Base-by-base conservation (phyloP, 768 basidiomycete genomes). In the Naganishia randhawae region DNA sequence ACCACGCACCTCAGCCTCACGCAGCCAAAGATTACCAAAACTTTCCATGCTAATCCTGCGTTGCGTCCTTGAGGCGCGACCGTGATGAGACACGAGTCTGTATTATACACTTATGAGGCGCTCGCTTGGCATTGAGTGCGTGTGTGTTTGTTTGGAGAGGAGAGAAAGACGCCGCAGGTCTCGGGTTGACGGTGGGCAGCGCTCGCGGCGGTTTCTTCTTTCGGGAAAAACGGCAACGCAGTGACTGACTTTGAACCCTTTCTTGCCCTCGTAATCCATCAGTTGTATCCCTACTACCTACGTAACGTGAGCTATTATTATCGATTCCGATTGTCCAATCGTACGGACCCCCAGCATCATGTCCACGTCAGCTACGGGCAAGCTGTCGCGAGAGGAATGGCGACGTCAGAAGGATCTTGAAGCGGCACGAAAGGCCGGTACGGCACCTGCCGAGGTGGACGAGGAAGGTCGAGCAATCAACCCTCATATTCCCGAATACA, bases 401-500 rank as follows among this genome's bases (percentile, higher is more conserved):
- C 86, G 94, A 53, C 86, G 91, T 29, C 91, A 95, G 80, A 96
- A 96, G 81, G 95, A 97, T 78, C 87, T 98, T 66, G 95, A 97
- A 80, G 95, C 95, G 5, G 95, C 95, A 68, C 90, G 95, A 65
- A 98, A 97, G 83, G 96, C 95, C 41, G 95, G 96, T 81, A 98
- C 95, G 11, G 96, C 94, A 14, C 91, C 94, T 25, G 92, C 95
- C 29, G 94, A 92, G 33, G 84, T 96, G 35, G 96, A 99, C 77
- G 90, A 92, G 80, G 89, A 96, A 79, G 96, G 96, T 62, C 88
- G 86, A 75, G 87, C 92, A 57, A 98, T 99, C 82, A 99, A 98
- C 76, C 96, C 96, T 37, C 96, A 99, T 81, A 98, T 99, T 82
- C 96, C 96, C 77, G 92, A 97, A 82, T 99, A 97, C 78, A 99